phyloP scores from a whole-genome alignment of 805 yeast genomes.

The Wickerhamiella azyma region DNA sequence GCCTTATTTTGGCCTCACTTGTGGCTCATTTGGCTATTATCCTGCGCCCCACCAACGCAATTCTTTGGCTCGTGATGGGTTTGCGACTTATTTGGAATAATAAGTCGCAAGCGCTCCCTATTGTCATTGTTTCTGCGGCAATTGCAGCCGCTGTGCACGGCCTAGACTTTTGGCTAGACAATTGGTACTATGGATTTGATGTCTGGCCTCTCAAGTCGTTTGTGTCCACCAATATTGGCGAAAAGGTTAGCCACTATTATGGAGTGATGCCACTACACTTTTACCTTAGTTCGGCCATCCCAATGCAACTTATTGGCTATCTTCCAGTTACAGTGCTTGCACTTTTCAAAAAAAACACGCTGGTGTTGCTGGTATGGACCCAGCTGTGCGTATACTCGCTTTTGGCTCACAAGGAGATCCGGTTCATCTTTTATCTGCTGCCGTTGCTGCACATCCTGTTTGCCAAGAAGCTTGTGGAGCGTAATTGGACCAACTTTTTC shows the following conservation, averaged over 20 bases:
- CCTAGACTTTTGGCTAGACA: constrained; percentile 38
- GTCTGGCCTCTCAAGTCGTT: constrained; percentile 12
- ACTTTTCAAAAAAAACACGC: not conserved
- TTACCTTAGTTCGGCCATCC: constrained; percentile 71
- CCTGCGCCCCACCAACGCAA: constrained; percentile 70
- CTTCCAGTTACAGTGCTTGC: constrained; percentile 33
- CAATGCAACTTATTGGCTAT: constrained; percentile 53
- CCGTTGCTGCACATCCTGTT: constrained; percentile 52
- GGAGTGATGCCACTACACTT: constrained; percentile 79
- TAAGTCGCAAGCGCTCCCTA: constrained; percentile 11
- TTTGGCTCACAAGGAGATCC: constrained; percentile 75
- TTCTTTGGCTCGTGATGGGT: constrained; percentile 65
- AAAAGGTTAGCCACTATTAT: constrained; percentile 29
- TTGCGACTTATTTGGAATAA: constrained; percentile 13
- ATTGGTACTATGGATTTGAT: constrained; percentile 38
- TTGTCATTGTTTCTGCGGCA: constrained; percentile 23
- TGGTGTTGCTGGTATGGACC: constrained; percentile 21
- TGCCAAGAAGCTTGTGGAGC: constrained; percentile 28
- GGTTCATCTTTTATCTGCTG: constrained; percentile 76
- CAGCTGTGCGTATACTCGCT: constrained; percentile 47
- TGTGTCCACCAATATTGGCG: constrained; percentile 7
- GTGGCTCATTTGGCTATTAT: constrained; percentile 52
- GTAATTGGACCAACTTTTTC: constrained; percentile 9
- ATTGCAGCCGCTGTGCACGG: constrained; percentile 13
- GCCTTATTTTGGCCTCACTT: constrained; percentile 29